phyloP scores from a whole-genome alignment of 202 grass and related monocot genomes.

The Bolboschoenoplectus hybrid region DNA sequence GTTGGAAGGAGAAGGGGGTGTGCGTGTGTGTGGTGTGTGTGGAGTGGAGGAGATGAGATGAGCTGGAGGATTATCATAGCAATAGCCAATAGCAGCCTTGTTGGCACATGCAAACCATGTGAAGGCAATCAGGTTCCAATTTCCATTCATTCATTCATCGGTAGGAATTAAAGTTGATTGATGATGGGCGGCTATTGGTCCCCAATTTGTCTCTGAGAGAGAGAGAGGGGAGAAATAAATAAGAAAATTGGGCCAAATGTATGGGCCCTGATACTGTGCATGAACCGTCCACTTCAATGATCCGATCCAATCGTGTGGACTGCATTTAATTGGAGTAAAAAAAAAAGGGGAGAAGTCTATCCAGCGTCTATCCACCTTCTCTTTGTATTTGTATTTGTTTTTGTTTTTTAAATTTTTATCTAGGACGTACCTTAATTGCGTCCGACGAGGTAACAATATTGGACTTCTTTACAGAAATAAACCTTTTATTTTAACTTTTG shows the following conservation, averaged over 20 bases:
- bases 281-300: slow-evolving; percentile 18
- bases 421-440: background rate
- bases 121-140: slow-evolving; percentile 6
- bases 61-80: slow-evolving; percentile 21
- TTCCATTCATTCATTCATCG: slow-evolving; percentile 5
- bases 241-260: slow-evolving; percentile 12
- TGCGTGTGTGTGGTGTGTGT: background rate
- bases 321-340: background rate
- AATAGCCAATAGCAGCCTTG: background rate
- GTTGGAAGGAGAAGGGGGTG: background rate
- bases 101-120: slow-evolving; percentile 27
- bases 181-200: slow-evolving; percentile 31
- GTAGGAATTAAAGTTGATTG: slow-evolving; percentile 5
- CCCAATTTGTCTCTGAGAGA: slow-evolving; percentile 14
- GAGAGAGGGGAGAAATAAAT: background rate
- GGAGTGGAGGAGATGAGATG: background rate
- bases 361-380: background rate
- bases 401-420: background rate
- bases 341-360: background rate
- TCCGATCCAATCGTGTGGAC: slow-evolving; percentile 26
- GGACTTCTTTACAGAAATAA: background rate
- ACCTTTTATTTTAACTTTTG: background rate
- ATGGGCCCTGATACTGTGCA: slow-evolving; percentile 26
- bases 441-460: background rate
- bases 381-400: background rate